Percentiles rank a stretch among this genome's conserved stretches.
Conservation (phyloP, 352 stramenopile genomes). For the Globisporangium viniferum region DNA sequence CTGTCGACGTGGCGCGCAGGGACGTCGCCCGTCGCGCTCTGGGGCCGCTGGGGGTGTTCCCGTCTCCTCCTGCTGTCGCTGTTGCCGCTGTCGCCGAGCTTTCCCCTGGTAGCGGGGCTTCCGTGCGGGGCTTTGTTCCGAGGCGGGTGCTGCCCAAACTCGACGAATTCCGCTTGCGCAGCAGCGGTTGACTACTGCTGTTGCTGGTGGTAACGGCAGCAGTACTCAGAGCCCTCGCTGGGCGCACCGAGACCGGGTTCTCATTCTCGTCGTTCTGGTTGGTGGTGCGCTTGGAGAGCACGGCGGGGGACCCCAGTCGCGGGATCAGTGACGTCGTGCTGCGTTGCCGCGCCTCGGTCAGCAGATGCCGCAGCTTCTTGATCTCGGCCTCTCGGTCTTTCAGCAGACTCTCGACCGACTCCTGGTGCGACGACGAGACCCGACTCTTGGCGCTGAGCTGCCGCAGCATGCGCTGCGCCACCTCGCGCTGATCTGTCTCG, state of each 20-base stretch:
- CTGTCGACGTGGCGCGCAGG: slow-evolving; percentile 6
- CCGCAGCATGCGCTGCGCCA: slow-evolving; percentile 53
- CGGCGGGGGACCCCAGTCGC: slow-evolving; percentile 34
- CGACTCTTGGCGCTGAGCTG: slow-evolving; percentile 66
- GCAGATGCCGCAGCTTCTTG: slow-evolving; percentile 66
- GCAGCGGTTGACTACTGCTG: not conserved
- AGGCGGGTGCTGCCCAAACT: slow-evolving; percentile 11
- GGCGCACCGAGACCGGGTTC: slow-evolving; percentile 1
- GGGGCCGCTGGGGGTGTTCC: not conserved
- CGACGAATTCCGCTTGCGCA: slow-evolving; percentile 18
- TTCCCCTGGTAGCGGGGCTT: not conserved
- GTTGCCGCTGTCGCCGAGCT: not conserved
- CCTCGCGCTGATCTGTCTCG: slow-evolving; percentile 66
- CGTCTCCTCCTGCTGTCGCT: not conserved
- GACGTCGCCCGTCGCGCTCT: slow-evolving; percentile 11
- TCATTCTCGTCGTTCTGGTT: slow-evolving; percentile 36
- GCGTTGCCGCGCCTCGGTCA: slow-evolving; percentile 69
- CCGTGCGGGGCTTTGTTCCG: slow-evolving; percentile 15
- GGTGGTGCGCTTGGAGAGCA: slow-evolving; percentile 9
- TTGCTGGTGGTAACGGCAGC: not conserved
- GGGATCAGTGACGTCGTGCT: slow-evolving; percentile 74
- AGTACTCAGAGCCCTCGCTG: not conserved
- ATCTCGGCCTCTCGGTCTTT: slow-evolving; percentile 80
- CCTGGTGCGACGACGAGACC: slow-evolving; percentile 67
- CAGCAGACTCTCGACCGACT: slow-evolving; percentile 60